These are phyloP conservation scores for Termitomyces eurrhizus DNA, from an alignment of 768 basidiomycete species.

Conservation along the genomic window DNA sequence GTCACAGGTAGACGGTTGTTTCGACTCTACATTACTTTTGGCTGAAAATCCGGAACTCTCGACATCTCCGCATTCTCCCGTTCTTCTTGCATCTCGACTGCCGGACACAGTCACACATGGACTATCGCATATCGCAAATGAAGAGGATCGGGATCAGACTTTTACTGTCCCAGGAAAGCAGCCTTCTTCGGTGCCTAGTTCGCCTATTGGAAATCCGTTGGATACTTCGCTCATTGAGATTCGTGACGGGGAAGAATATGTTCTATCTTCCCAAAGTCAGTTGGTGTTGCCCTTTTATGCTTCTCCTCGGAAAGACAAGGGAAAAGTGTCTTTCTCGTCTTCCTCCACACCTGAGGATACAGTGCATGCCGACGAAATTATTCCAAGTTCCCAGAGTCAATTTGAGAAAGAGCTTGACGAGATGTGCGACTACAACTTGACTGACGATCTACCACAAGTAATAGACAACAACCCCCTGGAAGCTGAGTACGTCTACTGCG, in stretches of 20 bases:
- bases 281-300: conserved; percentile 19
- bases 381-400: conserved; percentile 47
- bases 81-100: conserved; percentile 2
- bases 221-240: conserved; percentile 2
- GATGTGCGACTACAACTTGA: conserved; percentile 7
- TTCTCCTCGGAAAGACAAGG: conserved; percentile 19
- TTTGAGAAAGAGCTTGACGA: conserved; percentile 32
- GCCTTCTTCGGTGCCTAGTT: background rate
- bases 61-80: background rate
- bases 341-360: conserved; percentile 7
- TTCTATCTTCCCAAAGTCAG: conserved; percentile 35
- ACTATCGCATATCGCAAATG: background rate
- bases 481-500: conserved; percentile 1
- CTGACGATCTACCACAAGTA: background rate
- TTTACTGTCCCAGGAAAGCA: background rate
- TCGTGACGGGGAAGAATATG: conserved; percentile 16
- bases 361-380: conserved; percentile 19
- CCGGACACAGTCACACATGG: background rate
- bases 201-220: background rate
- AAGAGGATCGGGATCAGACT: background rate
- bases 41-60: background rate
- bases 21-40: background rate
- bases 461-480: background rate
- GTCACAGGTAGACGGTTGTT: conserved; percentile 22
- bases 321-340: background rate